A percentile compares a stretch with the other conserved stretches of the same genome.
These are phyloP conservation scores for Hypoxylon sp. DNA, from an alignment of 2,329 filamentous ascomycete genomes.

Conservation along the genomic window DNA sequence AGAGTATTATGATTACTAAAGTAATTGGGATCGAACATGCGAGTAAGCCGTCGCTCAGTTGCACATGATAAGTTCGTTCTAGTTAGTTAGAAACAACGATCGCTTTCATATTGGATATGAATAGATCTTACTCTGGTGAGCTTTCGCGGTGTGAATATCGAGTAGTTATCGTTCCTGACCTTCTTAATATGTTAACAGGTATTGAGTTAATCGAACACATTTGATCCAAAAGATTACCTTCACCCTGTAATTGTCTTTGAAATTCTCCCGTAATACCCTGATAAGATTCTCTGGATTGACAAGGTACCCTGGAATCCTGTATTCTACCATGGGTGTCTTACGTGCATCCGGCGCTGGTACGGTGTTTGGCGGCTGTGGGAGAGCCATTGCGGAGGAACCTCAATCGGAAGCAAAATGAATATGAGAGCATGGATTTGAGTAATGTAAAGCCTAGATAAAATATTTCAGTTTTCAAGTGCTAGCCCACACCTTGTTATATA, in stretches of 20 bases:
- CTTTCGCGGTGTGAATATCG: conserved; percentile 20
- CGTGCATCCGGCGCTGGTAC: background rate
- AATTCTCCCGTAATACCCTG: conserved; percentile 5
- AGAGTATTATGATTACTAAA: background rate
- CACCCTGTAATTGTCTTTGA: conserved; percentile 26
- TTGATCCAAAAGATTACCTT: conserved; percentile 13
- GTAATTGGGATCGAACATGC: background rate
- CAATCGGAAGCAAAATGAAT: background rate
- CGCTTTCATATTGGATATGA: background rate
- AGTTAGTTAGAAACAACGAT: conserved; percentile 5
- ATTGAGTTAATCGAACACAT: background rate
- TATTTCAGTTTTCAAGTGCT: background rate
- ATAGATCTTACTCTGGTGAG: conserved; percentile 27
- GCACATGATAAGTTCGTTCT: conserved; percentile 23
- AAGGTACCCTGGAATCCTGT: conserved; percentile 29
- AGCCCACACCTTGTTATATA: background rate
- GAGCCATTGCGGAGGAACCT: background rate
- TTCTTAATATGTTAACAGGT: conserved; percentile 6
- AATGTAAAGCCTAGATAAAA: background rate
- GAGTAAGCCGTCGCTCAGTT: background rate
- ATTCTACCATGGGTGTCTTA: conserved; percentile 2
- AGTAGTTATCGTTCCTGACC: conserved; percentile 36
- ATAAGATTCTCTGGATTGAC: conserved; percentile 26
- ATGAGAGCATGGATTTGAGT: background rate
- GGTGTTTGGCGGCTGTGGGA: background rate